phyloP scores from a whole-genome alignment of 2,329 filamentous ascomycete species.

The Reticulascus tulasneorum region DNA sequence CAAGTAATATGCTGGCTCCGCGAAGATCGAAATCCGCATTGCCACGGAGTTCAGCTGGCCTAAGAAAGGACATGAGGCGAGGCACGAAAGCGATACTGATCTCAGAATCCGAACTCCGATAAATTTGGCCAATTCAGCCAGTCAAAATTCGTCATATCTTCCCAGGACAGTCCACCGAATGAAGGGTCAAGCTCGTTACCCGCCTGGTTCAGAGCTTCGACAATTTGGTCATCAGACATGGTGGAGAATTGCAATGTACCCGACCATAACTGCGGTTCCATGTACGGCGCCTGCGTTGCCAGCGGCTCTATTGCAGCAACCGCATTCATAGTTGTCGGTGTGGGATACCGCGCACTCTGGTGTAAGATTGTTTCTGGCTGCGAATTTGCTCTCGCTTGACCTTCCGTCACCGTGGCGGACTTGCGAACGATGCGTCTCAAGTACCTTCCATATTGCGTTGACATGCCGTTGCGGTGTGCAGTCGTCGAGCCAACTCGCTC shows the following conservation, averaged over 20 bases:
- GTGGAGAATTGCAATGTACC: slow-evolving; percentile 60
- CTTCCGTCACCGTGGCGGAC: slow-evolving; percentile 21
- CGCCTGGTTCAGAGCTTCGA: slow-evolving; percentile 61
- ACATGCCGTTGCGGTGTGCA: slow-evolving; percentile 63
- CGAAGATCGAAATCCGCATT: too few relatives aligned
- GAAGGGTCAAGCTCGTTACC: slow-evolving; percentile 55
- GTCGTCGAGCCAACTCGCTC: slow-evolving; percentile 66
- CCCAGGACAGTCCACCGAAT: slow-evolving; percentile 53
- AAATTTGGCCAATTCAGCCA: slow-evolving; percentile 49
- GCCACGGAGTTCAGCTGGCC: too few relatives aligned
- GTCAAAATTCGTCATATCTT: slow-evolving; percentile 55
- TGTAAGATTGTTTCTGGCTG: slow-evolving; percentile 1
- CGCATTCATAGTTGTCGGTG: slow-evolving; percentile 2
- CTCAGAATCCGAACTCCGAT: slow-evolving; percentile 38
- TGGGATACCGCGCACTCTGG: slow-evolving; percentile 4
- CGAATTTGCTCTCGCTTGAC: slow-evolving; percentile 2
- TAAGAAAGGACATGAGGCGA: too few relatives aligned
- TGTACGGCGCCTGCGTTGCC: slow-evolving; percentile 19
- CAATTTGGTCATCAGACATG: slow-evolving; percentile 67
- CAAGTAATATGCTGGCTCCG: too few relatives aligned
- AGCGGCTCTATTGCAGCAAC: slow-evolving; percentile 13
- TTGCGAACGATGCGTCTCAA: slow-evolving; percentile 39
- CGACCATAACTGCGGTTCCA: slow-evolving; percentile 33
- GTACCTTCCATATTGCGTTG: slow-evolving; percentile 45
- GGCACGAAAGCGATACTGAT: too few relatives aligned